Evolutionary conservation across 768 basidiomycete genomes (phyloP).

Genomic region (Naganishia friedmannii): DNA sequence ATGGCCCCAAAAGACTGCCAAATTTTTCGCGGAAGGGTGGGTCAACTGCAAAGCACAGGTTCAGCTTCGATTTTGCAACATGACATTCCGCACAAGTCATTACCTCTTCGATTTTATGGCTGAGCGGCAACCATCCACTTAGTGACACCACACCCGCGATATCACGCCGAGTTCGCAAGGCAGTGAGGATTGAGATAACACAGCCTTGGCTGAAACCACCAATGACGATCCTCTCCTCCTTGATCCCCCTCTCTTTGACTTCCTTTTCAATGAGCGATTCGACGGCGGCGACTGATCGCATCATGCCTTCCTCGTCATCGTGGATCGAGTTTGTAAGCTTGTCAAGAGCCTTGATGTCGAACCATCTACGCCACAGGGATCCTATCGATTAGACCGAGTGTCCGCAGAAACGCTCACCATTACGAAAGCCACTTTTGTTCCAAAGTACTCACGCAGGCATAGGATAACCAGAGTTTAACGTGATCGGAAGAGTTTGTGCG

Average conservation of each 20-base stretch:
- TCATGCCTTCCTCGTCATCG: conserved; percentile 78
- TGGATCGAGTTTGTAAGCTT: conserved; percentile 45
- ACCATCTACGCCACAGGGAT: conserved; percentile 59
- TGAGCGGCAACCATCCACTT: conserved; percentile 76
- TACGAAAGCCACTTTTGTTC: no score
- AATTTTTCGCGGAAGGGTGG: conserved; percentile 60
- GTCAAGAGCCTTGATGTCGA: conserved; percentile 67
- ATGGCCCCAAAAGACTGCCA: conserved; percentile 84
- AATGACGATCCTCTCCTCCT: conserved; percentile 69
- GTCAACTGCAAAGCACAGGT: conserved; percentile 63
- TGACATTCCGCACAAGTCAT: conserved; percentile 13
- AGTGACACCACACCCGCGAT: conserved; percentile 70
- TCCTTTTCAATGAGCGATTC: conserved; percentile 71
- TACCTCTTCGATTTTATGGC: conserved; percentile 59
- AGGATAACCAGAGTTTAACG: conserved; percentile 63
- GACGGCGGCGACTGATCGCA: conserved; percentile 62
- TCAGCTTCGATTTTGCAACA: conserved; percentile 60
- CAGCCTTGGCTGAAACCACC: conserved; percentile 88
- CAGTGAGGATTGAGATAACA: conserved; percentile 72
- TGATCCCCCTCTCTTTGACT: conserved; percentile 64
- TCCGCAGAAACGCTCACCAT: no score
- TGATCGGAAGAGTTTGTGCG: conserved; percentile 67
- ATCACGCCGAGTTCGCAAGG: conserved; percentile 64
- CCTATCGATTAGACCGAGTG: no score
- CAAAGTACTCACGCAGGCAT: conserved; percentile 48